Conservation (phyloP, 208 protist genomes). For the Naegleria gruberi region DNA sequence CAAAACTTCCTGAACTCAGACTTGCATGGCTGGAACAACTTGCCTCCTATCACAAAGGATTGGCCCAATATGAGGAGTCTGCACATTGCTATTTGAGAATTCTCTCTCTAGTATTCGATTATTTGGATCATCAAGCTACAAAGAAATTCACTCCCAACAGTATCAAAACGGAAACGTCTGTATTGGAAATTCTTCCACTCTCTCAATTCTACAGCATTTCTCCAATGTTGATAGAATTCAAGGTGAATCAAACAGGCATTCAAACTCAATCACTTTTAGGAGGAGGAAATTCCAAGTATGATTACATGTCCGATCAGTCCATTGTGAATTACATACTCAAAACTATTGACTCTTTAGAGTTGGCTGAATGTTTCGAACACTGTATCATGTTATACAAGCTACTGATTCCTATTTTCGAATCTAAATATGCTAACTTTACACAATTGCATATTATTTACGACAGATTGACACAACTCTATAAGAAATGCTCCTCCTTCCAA, state of each 20-base stretch:
- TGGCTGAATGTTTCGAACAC: background rate
- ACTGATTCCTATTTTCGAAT: background rate
- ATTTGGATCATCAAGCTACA: background rate
- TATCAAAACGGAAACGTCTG: background rate
- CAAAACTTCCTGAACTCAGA: background rate
- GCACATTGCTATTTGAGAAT: conserved; percentile 13
- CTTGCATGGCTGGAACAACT: background rate
- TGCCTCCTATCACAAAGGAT: background rate
- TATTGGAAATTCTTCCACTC: background rate
- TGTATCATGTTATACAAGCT: background rate
- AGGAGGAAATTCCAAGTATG: background rate
- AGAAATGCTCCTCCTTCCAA: background rate
- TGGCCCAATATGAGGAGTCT: background rate
- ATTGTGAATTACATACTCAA: background rate
- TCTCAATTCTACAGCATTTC: background rate
- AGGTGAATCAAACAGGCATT: background rate
- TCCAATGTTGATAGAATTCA: background rate
- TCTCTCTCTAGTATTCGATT: background rate
- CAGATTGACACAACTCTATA: background rate
- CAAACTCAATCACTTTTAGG: background rate
- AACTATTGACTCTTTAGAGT: background rate
- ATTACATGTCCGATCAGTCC: background rate
- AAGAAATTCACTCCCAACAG: background rate
- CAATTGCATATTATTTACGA: background rate
- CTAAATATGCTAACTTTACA: background rate